Conservation (phyloP, 768 basidiomycete genomes). For the Lactarius hatsudake region DNA sequence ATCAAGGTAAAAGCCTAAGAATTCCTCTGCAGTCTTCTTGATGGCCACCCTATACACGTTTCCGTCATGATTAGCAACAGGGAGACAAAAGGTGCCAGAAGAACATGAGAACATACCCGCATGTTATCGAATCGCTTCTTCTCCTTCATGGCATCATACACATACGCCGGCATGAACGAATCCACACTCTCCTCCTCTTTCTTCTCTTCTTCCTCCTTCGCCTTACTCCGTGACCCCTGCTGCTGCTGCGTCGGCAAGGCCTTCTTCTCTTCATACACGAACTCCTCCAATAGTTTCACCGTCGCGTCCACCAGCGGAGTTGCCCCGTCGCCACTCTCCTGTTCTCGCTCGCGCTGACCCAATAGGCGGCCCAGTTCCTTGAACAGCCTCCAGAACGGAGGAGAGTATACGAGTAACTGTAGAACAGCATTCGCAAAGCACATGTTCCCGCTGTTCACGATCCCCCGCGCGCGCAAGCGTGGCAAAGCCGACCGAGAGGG, state of each 20-base stretch:
- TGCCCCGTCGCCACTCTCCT: constrained; percentile 29
- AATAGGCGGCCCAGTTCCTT: constrained; percentile 59
- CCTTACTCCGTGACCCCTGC: constrained; percentile 34
- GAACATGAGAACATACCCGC: constrained; percentile 53
- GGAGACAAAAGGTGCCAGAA: neutral
- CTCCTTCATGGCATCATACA: constrained; percentile 92
- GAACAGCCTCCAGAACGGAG: constrained; percentile 82
- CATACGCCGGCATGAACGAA: constrained; percentile 79
- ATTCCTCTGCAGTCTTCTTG: constrained; percentile 99
- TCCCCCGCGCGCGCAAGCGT: constrained; percentile 65
- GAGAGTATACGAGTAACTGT: constrained; percentile 85
- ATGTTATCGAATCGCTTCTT: constrained; percentile 93
- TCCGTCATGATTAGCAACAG: constrained; percentile 7
- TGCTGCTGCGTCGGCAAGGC: constrained; percentile 25
- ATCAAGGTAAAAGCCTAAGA: constrained; percentile 95
- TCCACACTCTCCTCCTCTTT: constrained; percentile 54
- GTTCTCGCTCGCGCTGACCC: constrained; percentile 32
- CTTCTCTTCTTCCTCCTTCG: constrained; percentile 39
- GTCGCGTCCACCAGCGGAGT: constrained; percentile 67
- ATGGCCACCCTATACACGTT: constrained; percentile 63
- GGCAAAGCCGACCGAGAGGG: constrained; percentile 30
- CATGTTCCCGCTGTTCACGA: constrained; percentile 95
- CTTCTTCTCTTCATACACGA: constrained; percentile 41
- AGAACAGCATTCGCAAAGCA: constrained; percentile 96
- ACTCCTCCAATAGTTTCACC: constrained; percentile 76